A percentile compares a stretch with the other conserved stretches of the same genome.
Evolutionary conservation across 1,139 yeast genomes (phyloP).

Genomic region (Taiozyma sp.): DNA sequence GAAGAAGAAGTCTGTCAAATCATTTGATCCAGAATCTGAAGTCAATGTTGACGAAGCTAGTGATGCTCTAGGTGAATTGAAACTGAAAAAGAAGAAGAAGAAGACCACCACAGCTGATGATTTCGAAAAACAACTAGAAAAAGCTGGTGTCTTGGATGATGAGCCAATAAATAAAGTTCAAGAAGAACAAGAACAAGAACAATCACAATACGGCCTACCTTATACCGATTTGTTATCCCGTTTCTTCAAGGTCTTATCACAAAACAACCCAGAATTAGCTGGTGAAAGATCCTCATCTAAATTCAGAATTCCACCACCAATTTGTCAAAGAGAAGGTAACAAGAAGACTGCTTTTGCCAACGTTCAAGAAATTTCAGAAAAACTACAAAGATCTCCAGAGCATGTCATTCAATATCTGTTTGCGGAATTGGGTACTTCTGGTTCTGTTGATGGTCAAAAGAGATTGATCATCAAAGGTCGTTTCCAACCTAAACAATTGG

Average conservation of each 20-base stretch:
- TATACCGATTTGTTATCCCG: conserved; percentile 77
- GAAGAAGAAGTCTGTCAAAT: conserved; percentile 41
- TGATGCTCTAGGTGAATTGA: conserved; percentile 68
- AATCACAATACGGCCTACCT: conserved; percentile 55
- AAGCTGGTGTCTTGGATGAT: conserved; percentile 76
- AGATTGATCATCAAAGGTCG: conserved; percentile 97
- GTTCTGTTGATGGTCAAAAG: conserved; percentile 97
- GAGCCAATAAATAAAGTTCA: conserved; percentile 21
- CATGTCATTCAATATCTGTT: conserved; percentile 95
- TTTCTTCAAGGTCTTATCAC: conserved; percentile 79
- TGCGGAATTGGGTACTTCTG: conserved; percentile 99
- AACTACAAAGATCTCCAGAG: conserved; percentile 94
- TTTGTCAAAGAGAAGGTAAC: conserved; percentile 94
- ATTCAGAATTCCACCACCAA: conserved; percentile 96
- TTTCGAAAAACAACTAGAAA: conserved; percentile 84
- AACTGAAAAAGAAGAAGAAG: conserved; percentile 81
- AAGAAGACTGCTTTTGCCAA: conserved; percentile 96
- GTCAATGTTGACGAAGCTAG: conserved; percentile 46
- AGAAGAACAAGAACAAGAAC: conserved; percentile 30
- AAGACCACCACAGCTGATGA: conserved; percentile 64
- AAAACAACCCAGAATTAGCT: conserved; percentile 96
- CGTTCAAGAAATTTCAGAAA: conserved; percentile 90
- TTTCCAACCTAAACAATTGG: conserved; percentile 97
- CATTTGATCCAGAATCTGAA: conserved; percentile 4
- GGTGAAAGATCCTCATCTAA: conserved; percentile 93